These are phyloP conservation scores for Moniliella sp. DNA, from an alignment of 1,284 basidiomycete genomes.

Conservation along the genomic window DNA sequence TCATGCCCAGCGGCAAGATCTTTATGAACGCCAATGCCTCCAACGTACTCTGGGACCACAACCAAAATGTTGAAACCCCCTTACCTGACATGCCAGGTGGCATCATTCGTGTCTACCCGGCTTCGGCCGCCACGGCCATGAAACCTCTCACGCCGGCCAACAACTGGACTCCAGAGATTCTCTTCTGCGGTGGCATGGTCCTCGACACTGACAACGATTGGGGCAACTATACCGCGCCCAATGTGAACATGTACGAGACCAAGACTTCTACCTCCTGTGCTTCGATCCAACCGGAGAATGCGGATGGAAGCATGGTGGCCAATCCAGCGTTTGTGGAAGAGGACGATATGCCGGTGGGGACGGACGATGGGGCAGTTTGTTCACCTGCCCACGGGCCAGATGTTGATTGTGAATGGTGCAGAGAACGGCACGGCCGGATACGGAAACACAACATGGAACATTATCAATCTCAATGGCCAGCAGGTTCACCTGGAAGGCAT, in stretches of 20 bases:
- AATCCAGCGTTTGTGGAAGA: constrained; percentile 14
- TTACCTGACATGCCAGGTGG: constrained; percentile 27
- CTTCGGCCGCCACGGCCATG: constrained; percentile 71
- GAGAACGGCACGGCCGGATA: constrained; percentile 45
- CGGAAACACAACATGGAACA: constrained; percentile 44
- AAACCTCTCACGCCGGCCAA: constrained; percentile 69
- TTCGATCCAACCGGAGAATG: constrained; percentile 25
- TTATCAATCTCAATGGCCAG: constrained; percentile 3
- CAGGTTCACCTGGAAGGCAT: constrained; percentile 38
- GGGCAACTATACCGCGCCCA: constrained; percentile 23
- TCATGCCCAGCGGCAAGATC: constrained; percentile 30
- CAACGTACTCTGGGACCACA: constrained; percentile 24
- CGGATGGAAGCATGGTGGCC: constrained; percentile 39
- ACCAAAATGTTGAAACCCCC: constrained; percentile 10
- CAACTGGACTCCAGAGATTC: constrained; percentile 59
- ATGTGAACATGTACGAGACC: constrained; percentile 15
- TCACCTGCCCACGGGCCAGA: constrained; percentile 53
- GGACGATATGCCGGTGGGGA: constrained; percentile 17
- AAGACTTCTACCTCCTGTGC: constrained; percentile 23
- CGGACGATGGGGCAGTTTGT: constrained; percentile 36
- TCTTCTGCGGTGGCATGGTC: constrained; percentile 74
- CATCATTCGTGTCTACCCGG: constrained; percentile 49
- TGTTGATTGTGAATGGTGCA: constrained; percentile 30
- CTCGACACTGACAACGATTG: constrained; percentile 38
- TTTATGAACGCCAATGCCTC: constrained; percentile 33